Conservation (phyloP, 257 asterid species). For the Salvia rosmarinus region DNA sequence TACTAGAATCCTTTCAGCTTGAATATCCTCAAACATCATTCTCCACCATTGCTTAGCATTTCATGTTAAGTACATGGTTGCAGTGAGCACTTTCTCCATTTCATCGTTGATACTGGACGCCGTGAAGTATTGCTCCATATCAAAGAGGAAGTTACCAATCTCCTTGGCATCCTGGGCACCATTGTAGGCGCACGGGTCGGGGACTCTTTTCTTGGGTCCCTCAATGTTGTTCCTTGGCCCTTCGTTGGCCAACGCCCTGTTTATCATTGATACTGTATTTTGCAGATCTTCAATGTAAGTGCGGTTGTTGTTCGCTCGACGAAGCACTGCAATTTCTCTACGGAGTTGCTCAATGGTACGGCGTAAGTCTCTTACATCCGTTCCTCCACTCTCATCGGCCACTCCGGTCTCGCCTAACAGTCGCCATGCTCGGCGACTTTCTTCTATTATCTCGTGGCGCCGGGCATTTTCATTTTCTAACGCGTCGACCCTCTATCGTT, state of each 20-base stretch:
- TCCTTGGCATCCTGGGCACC: background rate
- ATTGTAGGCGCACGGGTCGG: background rate
- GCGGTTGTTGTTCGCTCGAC: background rate
- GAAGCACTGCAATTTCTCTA: background rate
- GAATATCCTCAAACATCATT: background rate
- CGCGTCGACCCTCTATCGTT: too few species aligned
- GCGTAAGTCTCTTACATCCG: background rate
- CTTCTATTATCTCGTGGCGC: background rate
- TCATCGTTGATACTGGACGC: background rate
- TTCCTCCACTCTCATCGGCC: background rate
- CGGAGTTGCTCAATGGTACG: background rate
- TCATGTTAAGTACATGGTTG: background rate
- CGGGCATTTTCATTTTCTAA: too few species aligned
- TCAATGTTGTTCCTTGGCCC: too few species aligned
- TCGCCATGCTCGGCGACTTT: background rate
- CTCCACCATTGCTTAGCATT: background rate
- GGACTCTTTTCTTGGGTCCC: background rate
- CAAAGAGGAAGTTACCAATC: background rate
- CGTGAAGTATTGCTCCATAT: background rate
- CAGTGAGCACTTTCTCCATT: background rate
- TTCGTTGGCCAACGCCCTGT: too few species aligned
- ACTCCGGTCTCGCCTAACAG: background rate
- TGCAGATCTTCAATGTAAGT: background rate
- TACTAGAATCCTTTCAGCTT: background rate
- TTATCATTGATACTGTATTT: background rate